phyloP scores from a whole-genome alignment of 2,329 filamentous ascomycete genomes.

The Diaporthe capsici region DNA sequence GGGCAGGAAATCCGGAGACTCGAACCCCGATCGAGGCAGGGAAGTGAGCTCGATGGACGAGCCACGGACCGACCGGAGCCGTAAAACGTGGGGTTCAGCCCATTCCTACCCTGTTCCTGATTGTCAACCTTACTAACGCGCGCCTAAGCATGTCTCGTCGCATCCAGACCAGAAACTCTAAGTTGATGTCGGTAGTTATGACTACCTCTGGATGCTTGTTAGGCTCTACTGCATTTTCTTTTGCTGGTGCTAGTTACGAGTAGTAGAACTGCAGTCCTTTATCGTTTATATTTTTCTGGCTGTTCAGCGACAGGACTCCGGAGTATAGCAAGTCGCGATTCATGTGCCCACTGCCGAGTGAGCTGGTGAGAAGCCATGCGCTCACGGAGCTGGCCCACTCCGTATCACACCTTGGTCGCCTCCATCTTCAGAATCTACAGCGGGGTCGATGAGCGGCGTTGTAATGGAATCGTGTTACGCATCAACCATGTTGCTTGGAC shows the following conservation, averaged over 20 bases:
- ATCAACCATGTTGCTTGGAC: not conserved
- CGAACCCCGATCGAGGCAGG: not conserved
- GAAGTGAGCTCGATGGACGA: not conserved
- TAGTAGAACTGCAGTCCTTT: not conserved
- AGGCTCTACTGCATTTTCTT: not conserved
- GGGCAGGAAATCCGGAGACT: not conserved
- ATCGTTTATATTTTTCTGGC: not conserved
- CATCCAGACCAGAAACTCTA: not conserved
- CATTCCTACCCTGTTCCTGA: not conserved
- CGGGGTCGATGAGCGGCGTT: constrained; percentile 1
- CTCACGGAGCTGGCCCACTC: constrained; percentile 6
- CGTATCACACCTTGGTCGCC: not conserved
- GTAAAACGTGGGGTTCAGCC: not conserved
- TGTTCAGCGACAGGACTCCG: no score
- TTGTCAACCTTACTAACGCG: not conserved
- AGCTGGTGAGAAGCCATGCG: not conserved
- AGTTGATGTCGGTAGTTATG: constrained; percentile 6
- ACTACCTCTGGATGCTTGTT: not conserved
- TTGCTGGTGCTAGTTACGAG: not conserved
- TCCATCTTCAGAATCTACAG: not conserved
- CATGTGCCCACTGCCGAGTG: not conserved
- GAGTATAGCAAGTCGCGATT: not conserved
- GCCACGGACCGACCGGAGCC: constrained; percentile 25
- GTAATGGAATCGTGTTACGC: not conserved
- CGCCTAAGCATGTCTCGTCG: not conserved